phyloP scores from a whole-genome alignment of 108 stramenopile species.

The Pseudonitzschia pungens region DNA sequence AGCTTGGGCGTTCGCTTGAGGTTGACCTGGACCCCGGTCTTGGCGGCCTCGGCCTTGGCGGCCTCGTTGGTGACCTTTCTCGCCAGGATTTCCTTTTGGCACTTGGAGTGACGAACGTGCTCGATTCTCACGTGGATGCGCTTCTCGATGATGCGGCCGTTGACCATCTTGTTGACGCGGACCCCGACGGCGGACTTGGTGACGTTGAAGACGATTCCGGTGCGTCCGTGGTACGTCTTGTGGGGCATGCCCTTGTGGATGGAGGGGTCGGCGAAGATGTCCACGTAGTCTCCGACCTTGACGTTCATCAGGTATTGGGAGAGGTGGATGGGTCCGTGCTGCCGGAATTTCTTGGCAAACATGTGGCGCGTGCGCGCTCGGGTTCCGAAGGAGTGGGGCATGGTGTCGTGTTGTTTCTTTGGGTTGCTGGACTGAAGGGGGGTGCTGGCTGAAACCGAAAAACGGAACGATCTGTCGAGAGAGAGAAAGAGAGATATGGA shows the following conservation, averaged over 20 bases:
- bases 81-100: conserved; percentile 92
- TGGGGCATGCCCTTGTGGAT: conserved; percentile 99
- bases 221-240: conserved; percentile 99
- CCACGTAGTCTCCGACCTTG: conserved; percentile 98
- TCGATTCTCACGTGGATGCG: conserved; percentile 98
- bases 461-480: background rate
- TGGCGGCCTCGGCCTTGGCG: conserved; percentile 81
- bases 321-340: conserved; percentile 87
- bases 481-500: background rate
- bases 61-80: conserved; percentile 77
- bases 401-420: conserved; percentile 41
- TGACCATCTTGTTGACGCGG: conserved; percentile 97
- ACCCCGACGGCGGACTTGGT: conserved; percentile 96
- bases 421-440: background rate
- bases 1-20: conserved; percentile 93
- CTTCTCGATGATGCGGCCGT: conserved; percentile 98
- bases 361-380: conserved; percentile 99
- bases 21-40: conserved; percentile 80
- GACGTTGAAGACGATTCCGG: conserved; percentile 99
- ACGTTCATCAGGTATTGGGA: conserved; percentile 88
- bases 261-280: conserved; percentile 97
- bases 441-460: background rate
- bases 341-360: conserved; percentile 97
- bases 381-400: conserved; percentile 98
- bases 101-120: conserved; percentile 95